Evolutionary conservation across 1,139 yeast genomes (phyloP).

Genomic region (Yamadazyma pseudoaaseri): DNA sequence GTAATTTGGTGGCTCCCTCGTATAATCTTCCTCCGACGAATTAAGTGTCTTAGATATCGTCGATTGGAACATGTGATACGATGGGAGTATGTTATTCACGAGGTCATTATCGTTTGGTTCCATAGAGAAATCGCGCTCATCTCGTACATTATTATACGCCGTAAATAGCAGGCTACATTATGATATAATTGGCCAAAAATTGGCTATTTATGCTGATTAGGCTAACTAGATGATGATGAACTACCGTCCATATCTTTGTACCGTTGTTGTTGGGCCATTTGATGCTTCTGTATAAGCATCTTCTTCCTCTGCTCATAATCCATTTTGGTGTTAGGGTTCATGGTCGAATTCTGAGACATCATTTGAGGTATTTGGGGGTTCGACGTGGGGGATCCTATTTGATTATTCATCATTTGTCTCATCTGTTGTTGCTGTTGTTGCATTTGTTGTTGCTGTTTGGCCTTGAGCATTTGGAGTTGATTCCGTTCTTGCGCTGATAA

Average conservation of each 20-base stretch:
- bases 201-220: too few species aligned
- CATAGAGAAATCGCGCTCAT: too few species aligned
- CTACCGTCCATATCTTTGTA: too few species aligned
- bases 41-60: slow-evolving; percentile 40
- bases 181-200: too few species aligned
- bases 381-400: slow-evolving; percentile 7
- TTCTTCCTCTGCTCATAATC: slow-evolving; percentile 31
- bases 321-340: slow-evolving; percentile 21
- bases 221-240: too few species aligned
- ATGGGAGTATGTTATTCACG: slow-evolving; percentile 43
- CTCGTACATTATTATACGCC: too few species aligned
- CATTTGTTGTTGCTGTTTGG: slow-evolving; percentile 33
- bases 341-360: slow-evolving; percentile 11
- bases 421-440: slow-evolving; percentile 25
- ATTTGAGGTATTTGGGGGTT: slow-evolving; percentile 14
- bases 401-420: slow-evolving; percentile 6
- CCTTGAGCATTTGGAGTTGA: slow-evolving; percentile 38
- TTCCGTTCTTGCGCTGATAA: slow-evolving; percentile 38
- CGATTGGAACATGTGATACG: slow-evolving; percentile 47
- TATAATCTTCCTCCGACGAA: slow-evolving; percentile 40
- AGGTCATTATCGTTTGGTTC: slow-evolving; percentile 22
- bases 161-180: too few species aligned
- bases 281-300: slow-evolving; percentile 26
- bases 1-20: slow-evolving; percentile 44
- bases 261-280: slow-evolving; percentile 15